phyloP scores from a whole-genome alignment of 2,329 filamentous ascomycete species.

The Apiospora hydei region DNA sequence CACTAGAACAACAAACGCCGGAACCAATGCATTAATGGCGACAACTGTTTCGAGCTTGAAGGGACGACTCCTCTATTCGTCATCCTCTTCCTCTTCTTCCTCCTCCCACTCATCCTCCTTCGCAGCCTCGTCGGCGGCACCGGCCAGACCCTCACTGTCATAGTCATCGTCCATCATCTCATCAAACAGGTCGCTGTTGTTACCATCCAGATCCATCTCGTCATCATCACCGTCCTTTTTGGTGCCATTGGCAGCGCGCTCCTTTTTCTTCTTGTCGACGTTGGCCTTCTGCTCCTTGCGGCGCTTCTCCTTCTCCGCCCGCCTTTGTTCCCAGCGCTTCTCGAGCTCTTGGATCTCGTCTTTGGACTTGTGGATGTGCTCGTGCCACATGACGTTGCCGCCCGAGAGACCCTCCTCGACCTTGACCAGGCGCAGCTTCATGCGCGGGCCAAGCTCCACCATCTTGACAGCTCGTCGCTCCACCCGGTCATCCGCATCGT shows the following conservation, averaged over 20 bases:
- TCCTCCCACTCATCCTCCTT: conserved; percentile 57
- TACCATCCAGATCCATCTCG: conserved; percentile 50
- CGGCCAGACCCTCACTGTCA: conserved; percentile 59
- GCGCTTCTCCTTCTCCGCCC: conserved; percentile 82
- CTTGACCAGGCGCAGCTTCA: conserved; percentile 90
- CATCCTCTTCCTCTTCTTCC: conserved; percentile 59
- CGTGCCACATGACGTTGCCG: conserved; percentile 97
- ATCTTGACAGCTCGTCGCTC: conserved; percentile 91
- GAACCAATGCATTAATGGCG: conserved; percentile 8
- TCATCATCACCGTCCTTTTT: conserved; percentile 44
- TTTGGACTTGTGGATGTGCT: conserved; percentile 86
- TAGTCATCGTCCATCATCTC: conserved; percentile 58
- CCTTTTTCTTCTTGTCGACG: conserved; percentile 82
- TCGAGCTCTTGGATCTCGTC: conserved; percentile 82
- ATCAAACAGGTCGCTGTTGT: conserved; percentile 47
- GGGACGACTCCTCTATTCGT: conserved; percentile 37
- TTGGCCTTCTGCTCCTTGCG: conserved; percentile 88
- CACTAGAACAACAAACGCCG: conserved; percentile 14
- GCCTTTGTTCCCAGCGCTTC: conserved; percentile 79
- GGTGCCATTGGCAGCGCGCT: conserved; percentile 50
- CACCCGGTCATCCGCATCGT: conserved; percentile 61
- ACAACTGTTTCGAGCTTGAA: background rate
- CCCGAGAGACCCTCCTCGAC: conserved; percentile 92
- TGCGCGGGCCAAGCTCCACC: conserved; percentile 88
- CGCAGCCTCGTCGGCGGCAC: conserved; percentile 56